Base-by-base conservation (phyloP, 768 basidiomycete genomes). In the Macrolepiota albuminosa region DNA sequence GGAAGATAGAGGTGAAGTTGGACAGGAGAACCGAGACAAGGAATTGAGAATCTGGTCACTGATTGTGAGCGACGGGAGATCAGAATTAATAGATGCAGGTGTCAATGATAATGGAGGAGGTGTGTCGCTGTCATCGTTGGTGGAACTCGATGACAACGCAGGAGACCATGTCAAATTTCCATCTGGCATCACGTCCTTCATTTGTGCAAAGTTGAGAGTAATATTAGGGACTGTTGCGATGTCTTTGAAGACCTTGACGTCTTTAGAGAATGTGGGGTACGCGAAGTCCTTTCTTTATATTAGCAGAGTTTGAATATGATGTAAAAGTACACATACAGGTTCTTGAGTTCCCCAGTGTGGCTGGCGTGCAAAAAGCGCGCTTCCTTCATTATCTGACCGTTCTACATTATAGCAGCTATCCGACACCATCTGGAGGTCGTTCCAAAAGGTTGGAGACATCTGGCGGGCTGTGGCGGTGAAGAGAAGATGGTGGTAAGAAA, bases 131-230 rank as follows among this genome's bases (percentile, higher is more conserved):
- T 21, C 14, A 26, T 18, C 18, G 1, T 57, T 48, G 6, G 26
- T 33, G 11, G 9, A 18, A 40, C 11, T 31, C 29, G 7, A 29
- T 14, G 57, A 26, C 6, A 49, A 16, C 6, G 49, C 33, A 43
- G 42, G 42, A 43, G 42, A 43, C 42, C n/a, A 43, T 4, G n/a
- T n/a, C 42, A 43, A 18, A 43, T 43, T 14, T 13, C 31, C 59
- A 33, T n/a, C 34, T 21, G 40, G 13, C 18, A 47, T 48, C 29
- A 18, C 29, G 8, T n/a, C 33, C 47, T 60, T 49, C 6, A 10
- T 56, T n/a, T 60, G 59, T 21, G 59, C 54, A 36, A n/a, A 56
- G 24, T 48, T 60, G 21, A 60, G 54, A 1, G 59, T 60, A 4
- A 60, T 51, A 34, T 56, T 42, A 7, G 59, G 59, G 18, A 60